Base-by-base conservation (phyloP, 2,329 filamentous ascomycete genomes). In the Ophiostoma sp. region DNA sequence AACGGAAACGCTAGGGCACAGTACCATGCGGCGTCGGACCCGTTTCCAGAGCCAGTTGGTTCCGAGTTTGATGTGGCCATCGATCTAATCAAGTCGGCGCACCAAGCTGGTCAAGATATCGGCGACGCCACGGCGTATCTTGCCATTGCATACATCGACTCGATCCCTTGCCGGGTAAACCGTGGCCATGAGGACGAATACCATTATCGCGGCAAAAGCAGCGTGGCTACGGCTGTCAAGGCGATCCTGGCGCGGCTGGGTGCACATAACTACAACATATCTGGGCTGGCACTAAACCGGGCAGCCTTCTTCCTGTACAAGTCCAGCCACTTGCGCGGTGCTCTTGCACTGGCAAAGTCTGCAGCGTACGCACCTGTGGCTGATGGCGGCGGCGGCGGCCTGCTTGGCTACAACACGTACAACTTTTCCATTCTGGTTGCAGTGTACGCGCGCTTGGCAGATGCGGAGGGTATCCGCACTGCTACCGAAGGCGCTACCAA, bases 51-150 rank as follows among this genome's bases (percentile, higher is more conserved):
- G 40, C 27, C 16, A n/a, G 40, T 18, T 18, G 45, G 44, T 0
- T n/a, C 63, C 60, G 42, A 64, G 5, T 69, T 77, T 64, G 69
- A 73, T 64, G 64, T 73, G 27, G 81, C 83, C 1, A 74, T 78
- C 18, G 72, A 71, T 0, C 74, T 85, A 16, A 77, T 86, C 5
- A 73, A 73, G 5, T 72, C 74, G 42, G 80, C 81, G 0, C 76
- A 80, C 47, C 66, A 71, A 1, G 73, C 76, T 11, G 82, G 81
- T 4, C 73, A 78, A 11, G 79, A 85, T 69, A 76, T 83, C 5
- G 78, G 75, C 64, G 69, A 72, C 0, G 81, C 79, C 3, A 70
- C 79, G 68, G 78, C 79, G 5, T 77, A 79, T 5, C 71, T 83
- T 38, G 73, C 82, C 12, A 70, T 78, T 40, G 74, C 77, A 2